Conservation (phyloP, 257 asterid species). For the Euphrasia confusa region DNA sequence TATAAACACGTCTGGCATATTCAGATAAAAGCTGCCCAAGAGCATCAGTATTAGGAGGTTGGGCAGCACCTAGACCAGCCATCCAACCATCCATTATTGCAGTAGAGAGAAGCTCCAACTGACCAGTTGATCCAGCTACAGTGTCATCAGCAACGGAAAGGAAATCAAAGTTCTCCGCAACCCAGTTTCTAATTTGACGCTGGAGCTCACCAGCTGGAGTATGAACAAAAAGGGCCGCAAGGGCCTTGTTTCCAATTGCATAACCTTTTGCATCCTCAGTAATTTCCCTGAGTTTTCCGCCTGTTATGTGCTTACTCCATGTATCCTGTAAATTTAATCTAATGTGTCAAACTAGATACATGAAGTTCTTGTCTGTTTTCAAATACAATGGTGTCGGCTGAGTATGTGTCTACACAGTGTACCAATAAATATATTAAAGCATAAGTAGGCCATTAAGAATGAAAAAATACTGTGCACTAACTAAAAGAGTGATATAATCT, state of each 20-base stretch:
- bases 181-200: slow-evolving; percentile 98
- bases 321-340: slow-evolving; percentile 54
- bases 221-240: slow-evolving; percentile 93
- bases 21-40: slow-evolving; percentile 94
- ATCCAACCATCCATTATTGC: slow-evolving; percentile 99
- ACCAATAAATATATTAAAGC: background rate
- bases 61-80: slow-evolving; percentile 99
- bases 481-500: background rate
- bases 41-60: slow-evolving; percentile 89
- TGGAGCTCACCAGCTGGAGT: slow-evolving; percentile 99
- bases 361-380: slow-evolving; percentile 1
- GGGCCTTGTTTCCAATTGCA: slow-evolving; percentile 85
- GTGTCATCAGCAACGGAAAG: slow-evolving; percentile 79
- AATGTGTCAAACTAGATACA: slow-evolving; percentile 23
- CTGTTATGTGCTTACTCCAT: slow-evolving; percentile 95
- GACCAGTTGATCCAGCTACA: slow-evolving; percentile 86
- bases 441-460: slow-evolving; percentile 2
- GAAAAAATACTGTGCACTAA: background rate
- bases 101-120: slow-evolving; percentile 96
- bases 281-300: slow-evolving; percentile 93
- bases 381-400: slow-evolving; percentile 2
- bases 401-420: background rate
- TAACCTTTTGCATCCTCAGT: slow-evolving; percentile 90
- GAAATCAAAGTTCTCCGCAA: slow-evolving; percentile 90
- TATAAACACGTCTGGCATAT: slow-evolving; percentile 84